Evolutionary conservation across 2,329 filamentous ascomycete species (phyloP), one percentile per base, ranked within the genome.

Genomic region (Diaporthe sp.): DNA sequence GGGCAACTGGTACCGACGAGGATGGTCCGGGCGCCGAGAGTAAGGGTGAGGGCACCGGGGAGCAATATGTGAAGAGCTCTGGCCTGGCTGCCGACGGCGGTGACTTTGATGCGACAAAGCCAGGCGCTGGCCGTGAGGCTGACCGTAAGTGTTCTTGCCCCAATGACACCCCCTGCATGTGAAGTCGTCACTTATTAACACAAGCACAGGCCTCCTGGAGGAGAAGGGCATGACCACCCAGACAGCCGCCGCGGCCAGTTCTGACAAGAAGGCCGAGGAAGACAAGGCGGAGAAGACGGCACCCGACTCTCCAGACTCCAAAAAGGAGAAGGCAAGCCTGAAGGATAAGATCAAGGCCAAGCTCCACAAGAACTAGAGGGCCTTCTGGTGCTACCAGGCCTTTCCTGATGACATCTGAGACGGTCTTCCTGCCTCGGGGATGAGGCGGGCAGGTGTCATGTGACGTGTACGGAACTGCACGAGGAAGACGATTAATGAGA

Each of bases 311-410:
- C 81, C 65, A 77, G 76, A 81, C 68, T 73, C 73, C 60, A 80
- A 80, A 57, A 81, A 82, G 77, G 85, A 85, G 73, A 91, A 91
- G 84, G 86, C 85, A 61, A 89, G 89, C 77, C 81, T 93, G 55
- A 88, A 88, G 76, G 87, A 92, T 75, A 93, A 92, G 85, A 90
- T 94, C 83, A 94, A 94, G 89, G 88, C 89, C 74, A 94, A 94
- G 86, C 84, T 94, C 76, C 92, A 93, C 83, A 84, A 84, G 74
- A 84, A 87, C 79, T 86, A 80, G 60, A 42, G 34, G 53, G 44
- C 51, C n/a, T 60, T 74, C 34, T 74, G 57, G 57, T 74, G 75
- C 63, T 68, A 60, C 42, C 72, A 53, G 31, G 72, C 42, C 39
- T 74, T 67, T 58, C 63, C 51, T 37, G 65, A 67, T 13, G 57